Percentiles rank a stretch among this genome's conserved stretches.
These are phyloP conservation scores for Taphrina wiesneri DNA, from an alignment of 1,139 yeast genomes.

Conservation along the genomic window DNA sequence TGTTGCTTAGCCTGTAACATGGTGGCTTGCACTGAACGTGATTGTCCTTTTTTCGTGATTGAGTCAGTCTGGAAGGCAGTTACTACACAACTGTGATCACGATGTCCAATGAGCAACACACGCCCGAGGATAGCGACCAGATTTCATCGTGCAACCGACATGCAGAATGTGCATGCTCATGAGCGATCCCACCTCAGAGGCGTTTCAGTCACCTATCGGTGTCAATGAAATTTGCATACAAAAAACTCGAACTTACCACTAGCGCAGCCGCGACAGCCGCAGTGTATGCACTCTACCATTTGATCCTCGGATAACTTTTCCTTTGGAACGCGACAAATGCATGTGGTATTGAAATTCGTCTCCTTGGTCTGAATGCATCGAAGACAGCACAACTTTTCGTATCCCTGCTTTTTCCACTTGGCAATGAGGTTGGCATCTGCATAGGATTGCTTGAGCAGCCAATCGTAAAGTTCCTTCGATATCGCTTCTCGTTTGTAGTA, in stretches of 20 bases:
- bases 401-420: slow-evolving; percentile 58
- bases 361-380: slow-evolving; percentile 65
- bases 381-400: slow-evolving; percentile 81
- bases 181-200: neutral
- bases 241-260: slow-evolving; percentile 68
- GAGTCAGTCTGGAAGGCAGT: no score
- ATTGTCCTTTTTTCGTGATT: no score
- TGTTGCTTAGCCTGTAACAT: no score
- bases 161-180: neutral
- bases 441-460: slow-evolving; percentile 68
- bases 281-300: slow-evolving; percentile 67
- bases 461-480: slow-evolving; percentile 67
- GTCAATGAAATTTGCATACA: neutral
- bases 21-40: no score
- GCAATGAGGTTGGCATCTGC: slow-evolving; percentile 75
- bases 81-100: no score
- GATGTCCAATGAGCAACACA: no score
- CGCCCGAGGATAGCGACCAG: neutral
- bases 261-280: slow-evolving; percentile 90
- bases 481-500: slow-evolving; percentile 71
- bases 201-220: neutral
- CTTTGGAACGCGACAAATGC: slow-evolving; percentile 85
- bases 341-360: slow-evolving; percentile 51
- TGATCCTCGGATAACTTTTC: slow-evolving; percentile 48
- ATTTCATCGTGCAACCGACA: neutral